These are phyloP conservation scores for Trematosphaeria pertusa DNA, from an alignment of 2,329 filamentous ascomycete genomes.

Conservation along the genomic window DNA sequence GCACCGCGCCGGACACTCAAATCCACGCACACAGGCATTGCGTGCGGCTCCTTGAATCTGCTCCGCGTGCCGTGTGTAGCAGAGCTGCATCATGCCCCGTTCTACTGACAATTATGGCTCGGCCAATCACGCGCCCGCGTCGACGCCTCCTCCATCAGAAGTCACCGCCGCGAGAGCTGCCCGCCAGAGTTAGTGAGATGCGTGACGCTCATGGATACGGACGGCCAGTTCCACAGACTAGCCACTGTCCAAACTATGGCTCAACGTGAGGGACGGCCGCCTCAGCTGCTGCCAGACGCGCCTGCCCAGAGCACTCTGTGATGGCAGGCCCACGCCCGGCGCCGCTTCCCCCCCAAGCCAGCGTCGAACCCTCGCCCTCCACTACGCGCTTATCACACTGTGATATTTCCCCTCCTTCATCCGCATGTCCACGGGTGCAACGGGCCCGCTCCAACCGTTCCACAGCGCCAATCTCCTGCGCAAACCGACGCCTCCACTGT, in stretches of 20 bases:
- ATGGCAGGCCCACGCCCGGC: neutral
- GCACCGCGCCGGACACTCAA: too few relatives aligned
- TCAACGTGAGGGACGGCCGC: too few relatives aligned
- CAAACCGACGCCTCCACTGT: constrained; percentile 13
- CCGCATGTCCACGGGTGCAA: constrained; percentile 8
- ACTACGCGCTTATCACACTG: constrained; percentile 4
- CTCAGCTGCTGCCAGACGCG: too few relatives aligned
- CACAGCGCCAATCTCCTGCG: constrained; percentile 27
- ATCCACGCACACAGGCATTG: too few relatives aligned
- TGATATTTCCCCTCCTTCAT: constrained; percentile 15
- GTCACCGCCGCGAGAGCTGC: constrained; percentile 6
- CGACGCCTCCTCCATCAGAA: constrained; percentile 19
- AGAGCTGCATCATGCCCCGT: constrained; percentile 12
- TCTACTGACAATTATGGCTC: constrained; percentile 4
- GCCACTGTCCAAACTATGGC: too few relatives aligned
- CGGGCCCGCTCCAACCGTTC: constrained; percentile 22
- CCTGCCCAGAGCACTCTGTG: neutral
- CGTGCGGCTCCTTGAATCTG: constrained; percentile 5
- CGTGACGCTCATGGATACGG: neutral
- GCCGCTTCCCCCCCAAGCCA: neutral
- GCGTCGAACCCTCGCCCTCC: neutral
- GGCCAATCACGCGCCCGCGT: constrained; percentile 22
- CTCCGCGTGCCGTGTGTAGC: constrained; percentile 9
- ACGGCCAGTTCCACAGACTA: too few relatives aligned
- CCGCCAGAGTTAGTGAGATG: neutral